phyloP scores from a whole-genome alignment of 192 early-diverging fungal genomes.

The Podila horticola region DNA sequence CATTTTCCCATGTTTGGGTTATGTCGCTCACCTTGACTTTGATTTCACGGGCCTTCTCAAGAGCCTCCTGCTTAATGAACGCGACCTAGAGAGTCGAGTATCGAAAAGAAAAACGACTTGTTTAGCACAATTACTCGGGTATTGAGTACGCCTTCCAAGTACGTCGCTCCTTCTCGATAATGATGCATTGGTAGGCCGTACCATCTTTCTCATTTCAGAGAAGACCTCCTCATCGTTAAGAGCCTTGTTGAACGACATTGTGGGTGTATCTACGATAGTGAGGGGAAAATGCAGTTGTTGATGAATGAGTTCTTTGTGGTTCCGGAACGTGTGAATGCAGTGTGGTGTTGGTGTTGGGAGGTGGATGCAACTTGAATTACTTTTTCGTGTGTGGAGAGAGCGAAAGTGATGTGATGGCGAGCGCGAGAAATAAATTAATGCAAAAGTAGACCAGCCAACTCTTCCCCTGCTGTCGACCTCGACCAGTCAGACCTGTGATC shows the following conservation, averaged over 20 bases:
- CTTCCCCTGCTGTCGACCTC: too few species aligned
- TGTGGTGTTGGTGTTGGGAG: too few species aligned
- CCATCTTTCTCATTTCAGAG: conserved; percentile 99
- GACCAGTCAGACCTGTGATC: too few species aligned
- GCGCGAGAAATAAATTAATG: conserved; percentile 1
- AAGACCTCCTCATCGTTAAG: conserved; percentile 96
- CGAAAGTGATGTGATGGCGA: not conserved
- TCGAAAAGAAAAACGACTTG: too few species aligned
- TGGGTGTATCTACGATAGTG: conserved; percentile 5
- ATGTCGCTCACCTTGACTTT: conserved; percentile 85
- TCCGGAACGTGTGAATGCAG: too few species aligned
- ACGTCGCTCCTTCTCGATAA: too few species aligned
- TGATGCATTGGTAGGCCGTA: conserved; percentile 22
- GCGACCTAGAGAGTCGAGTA: conserved; percentile 68
- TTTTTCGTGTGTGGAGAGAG: not conserved
- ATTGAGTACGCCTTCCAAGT: too few species aligned
- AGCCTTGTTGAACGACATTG: conserved; percentile 63
- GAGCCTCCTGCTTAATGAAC: conserved; percentile 99
- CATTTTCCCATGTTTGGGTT: not conserved
- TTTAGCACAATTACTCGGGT: too few species aligned
- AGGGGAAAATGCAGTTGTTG: not conserved
- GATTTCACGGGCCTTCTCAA: conserved; percentile 98
- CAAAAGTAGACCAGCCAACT: not conserved
- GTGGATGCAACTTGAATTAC: not conserved
- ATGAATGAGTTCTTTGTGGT: too few species aligned